A percentile compares a stretch with the other conserved stretches of the same genome.
Evolutionary conservation across 768 basidiomycete genomes (phyloP).

Genomic region (Clitopilus hobsonii): DNA sequence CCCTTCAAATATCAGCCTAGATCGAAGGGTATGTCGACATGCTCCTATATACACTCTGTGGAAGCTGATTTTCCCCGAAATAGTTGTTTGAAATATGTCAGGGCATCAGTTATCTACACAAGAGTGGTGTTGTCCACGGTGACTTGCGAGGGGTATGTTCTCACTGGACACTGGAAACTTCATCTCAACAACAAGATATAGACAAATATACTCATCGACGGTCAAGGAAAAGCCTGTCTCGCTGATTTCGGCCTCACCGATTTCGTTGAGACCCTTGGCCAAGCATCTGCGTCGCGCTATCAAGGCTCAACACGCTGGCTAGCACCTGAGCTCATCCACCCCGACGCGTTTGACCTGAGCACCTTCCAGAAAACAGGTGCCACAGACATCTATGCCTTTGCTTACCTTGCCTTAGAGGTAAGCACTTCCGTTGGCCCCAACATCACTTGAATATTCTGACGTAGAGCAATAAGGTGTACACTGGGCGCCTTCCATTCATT

Average conservation of each 20-base stretch:
- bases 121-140: constrained; percentile 11
- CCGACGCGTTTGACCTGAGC: constrained; percentile 8
- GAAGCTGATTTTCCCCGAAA: neutral
- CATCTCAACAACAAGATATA: neutral
- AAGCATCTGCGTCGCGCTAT: constrained; percentile 6
- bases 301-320: constrained; percentile 13
- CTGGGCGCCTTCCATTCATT: constrained; percentile 11
- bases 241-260: constrained; percentile 14
- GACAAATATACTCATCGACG: constrained; percentile 13
- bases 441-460: neutral
- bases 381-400: constrained; percentile 12
- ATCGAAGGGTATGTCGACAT: constrained; percentile 6
- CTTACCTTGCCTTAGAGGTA: constrained; percentile 12
- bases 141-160: constrained; percentile 12
- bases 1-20: constrained; percentile 11
- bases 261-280: constrained; percentile 10
- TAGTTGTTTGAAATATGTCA: constrained; percentile 9
- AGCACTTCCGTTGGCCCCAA: neutral
- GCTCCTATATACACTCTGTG: neutral
- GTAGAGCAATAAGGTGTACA: constrained; percentile 6
- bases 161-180: neutral
- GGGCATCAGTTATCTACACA: constrained; percentile 11
- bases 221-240: constrained; percentile 10
- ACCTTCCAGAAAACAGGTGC: constrained; percentile 10
- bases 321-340: constrained; percentile 13